These are phyloP conservation scores for Taphrina deformans DNA, from an alignment of 1,139 yeast genomes.

Conservation along the genomic window DNA sequence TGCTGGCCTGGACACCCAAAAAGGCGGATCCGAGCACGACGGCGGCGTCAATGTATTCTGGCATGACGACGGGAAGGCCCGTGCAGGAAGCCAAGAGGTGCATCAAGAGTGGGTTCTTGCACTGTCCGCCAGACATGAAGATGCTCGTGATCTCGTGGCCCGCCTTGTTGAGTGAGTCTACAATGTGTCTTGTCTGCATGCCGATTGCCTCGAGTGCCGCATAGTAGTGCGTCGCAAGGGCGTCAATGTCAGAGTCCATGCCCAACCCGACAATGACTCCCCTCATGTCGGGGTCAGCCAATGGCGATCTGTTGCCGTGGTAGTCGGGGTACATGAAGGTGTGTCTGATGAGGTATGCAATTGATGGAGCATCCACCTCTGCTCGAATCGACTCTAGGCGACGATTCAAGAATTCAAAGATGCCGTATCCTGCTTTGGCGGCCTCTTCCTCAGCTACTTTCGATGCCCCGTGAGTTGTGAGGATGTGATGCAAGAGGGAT, in stretches of 20 bases:
- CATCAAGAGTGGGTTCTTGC: constrained; percentile 85
- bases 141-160: constrained; percentile 78
- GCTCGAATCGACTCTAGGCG: constrained; percentile 67
- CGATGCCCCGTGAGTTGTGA: constrained; percentile 85
- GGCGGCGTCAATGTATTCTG: constrained; percentile 92
- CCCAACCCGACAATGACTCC: constrained; percentile 92
- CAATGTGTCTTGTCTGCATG: constrained; percentile 93
- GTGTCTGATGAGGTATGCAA: constrained; percentile 77
- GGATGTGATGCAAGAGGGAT: constrained; percentile 85
- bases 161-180: constrained; percentile 73
- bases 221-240: constrained; percentile 78
- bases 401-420: constrained; percentile 78
- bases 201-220: constrained; percentile 98
- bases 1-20: constrained; percentile 88
- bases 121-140: constrained; percentile 95
- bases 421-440: constrained; percentile 64
- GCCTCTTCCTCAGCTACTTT: constrained; percentile 65
- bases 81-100: constrained; percentile 89
- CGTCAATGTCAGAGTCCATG: constrained; percentile 83
- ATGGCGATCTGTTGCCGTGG: constrained; percentile 95
- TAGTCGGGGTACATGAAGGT: constrained; percentile 92
- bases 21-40: constrained; percentile 95
- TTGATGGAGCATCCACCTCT: constrained; percentile 61
- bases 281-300: constrained; percentile 90
- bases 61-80: constrained; percentile 87